A percentile compares a stretch with the other conserved stretches of the same genome.
phyloP scores from a whole-genome alignment of 2,329 filamentous ascomycete genomes.

The Fusarium chlamydosporum region DNA sequence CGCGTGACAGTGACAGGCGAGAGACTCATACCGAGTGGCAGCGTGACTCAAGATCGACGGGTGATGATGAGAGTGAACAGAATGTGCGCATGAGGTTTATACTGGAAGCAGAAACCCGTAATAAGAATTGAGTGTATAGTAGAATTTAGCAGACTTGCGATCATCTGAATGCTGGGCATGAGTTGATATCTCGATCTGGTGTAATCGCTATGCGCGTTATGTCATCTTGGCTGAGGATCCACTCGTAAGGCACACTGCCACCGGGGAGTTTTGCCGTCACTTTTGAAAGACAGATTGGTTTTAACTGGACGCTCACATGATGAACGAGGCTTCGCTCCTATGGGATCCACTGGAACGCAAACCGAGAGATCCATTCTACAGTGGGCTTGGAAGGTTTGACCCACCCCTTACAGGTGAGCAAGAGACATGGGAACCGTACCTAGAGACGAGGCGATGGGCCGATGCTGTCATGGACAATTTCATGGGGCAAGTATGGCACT shows the following conservation, averaged over 20 bases:
- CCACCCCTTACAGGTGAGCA: slow-evolving; percentile 33
- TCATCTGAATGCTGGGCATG: slow-evolving; percentile 38
- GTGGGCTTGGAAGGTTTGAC: slow-evolving; percentile 15
- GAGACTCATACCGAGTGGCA: slow-evolving; percentile 35
- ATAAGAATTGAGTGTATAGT: slow-evolving; percentile 2
- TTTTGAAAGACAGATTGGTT: slow-evolving; percentile 5
- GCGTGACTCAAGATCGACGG: slow-evolving; percentile 42
- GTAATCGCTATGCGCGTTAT: slow-evolving; percentile 1
- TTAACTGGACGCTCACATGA: slow-evolving; percentile 11
- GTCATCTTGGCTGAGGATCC: slow-evolving; percentile 22
- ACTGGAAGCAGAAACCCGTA: neutral
- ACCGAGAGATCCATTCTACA: slow-evolving; percentile 36
- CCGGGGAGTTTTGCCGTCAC: slow-evolving; percentile 15
- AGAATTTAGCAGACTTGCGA: neutral
- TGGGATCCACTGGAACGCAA: slow-evolving; percentile 28
- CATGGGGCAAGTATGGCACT: slow-evolving; percentile 21
- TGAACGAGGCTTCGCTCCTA: slow-evolving; percentile 3
- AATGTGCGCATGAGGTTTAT: slow-evolving; percentile 19
- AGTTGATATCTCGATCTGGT: slow-evolving; percentile 34
- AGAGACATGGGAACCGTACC: neutral
- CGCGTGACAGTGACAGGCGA: slow-evolving; percentile 36
- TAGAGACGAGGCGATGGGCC: slow-evolving; percentile 19
- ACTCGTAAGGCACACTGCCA: slow-evolving; percentile 33
- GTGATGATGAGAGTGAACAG: slow-evolving; percentile 32
- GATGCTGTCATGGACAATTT: slow-evolving; percentile 45